A percentile compares a stretch with the other conserved stretches of the same genome.
Conservation (phyloP, 306 rosid species). For the Inga leiocalycina region DNA sequence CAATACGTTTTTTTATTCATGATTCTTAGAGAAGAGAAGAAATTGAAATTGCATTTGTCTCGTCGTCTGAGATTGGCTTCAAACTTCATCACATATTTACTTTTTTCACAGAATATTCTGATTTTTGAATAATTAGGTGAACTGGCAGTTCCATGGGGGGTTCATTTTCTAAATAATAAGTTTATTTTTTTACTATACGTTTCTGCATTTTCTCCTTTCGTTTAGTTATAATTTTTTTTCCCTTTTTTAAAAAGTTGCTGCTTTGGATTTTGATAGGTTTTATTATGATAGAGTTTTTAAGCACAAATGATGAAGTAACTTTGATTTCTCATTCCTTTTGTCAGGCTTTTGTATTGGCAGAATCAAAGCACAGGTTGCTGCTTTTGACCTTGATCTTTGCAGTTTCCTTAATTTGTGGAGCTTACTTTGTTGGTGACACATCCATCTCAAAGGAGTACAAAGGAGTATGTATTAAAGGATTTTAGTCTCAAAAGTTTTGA, state of each 20-base stretch:
- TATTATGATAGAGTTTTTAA: neutral
- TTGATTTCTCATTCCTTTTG: conserved; percentile 12
- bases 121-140: neutral
- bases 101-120: neutral
- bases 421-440: conserved; percentile 61
- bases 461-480: conserved; percentile 43
- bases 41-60: neutral
- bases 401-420: conserved; percentile 62
- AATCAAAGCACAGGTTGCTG: conserved; percentile 61
- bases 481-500: neutral
- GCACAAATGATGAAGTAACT: neutral
- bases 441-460: conserved; percentile 62
- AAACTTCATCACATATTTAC: neutral
- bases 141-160: neutral
- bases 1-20: neutral
- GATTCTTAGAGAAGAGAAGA: neutral
- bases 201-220: neutral
- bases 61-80: neutral
- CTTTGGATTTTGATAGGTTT: neutral
- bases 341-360: conserved; percentile 56
- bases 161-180: neutral
- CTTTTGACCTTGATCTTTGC: conserved; percentile 57
- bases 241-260: neutral
- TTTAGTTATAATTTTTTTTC: neutral
- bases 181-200: neutral